These are phyloP conservation scores for Arthrobotrys musiformis DNA, from an alignment of 2,329 filamentous ascomycete species.

Conservation along the genomic window DNA sequence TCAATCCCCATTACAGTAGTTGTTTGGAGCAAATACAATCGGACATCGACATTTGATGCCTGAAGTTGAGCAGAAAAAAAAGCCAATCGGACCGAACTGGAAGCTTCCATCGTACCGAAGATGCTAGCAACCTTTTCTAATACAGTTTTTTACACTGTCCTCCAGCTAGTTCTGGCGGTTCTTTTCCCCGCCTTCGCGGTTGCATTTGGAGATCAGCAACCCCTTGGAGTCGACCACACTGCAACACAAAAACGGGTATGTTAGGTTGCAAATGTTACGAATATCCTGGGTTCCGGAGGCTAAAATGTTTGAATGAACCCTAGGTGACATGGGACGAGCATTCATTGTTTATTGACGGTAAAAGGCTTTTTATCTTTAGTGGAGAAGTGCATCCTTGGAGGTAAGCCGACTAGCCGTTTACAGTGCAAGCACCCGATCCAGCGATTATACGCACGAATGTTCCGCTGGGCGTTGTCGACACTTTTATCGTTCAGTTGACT, in stretches of 20 bases:
- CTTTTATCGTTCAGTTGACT: not conserved
- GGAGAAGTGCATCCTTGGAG: conserved; percentile 78
- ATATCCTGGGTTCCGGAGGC: not conserved
- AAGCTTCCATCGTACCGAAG: not conserved
- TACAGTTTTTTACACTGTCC: not conserved
- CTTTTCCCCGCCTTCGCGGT: conserved; percentile 2
- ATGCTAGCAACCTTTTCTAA: conserved; percentile 1
- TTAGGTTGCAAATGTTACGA: not conserved
- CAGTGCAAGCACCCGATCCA: not conserved
- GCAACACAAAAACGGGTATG: conserved; percentile 34
- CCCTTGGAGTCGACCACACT: conserved; percentile 25
- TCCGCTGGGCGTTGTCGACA: not conserved
- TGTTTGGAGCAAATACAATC: not conserved
- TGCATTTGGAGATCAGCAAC: conserved; percentile 22
- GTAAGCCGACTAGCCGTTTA: not conserved
- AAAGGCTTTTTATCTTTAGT: conserved; percentile 76
- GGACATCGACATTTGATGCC: conserved; percentile 15
- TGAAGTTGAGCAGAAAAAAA: not conserved
- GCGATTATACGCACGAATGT: not conserved
- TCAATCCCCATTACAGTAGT: not conserved
- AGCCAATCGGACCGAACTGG: not conserved
- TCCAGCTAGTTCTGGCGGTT: conserved; percentile 15
- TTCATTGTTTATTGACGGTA: conserved; percentile 75
- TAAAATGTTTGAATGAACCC: not conserved
- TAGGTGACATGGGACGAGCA: conserved; percentile 77